Evolutionary conservation across 345 rosid genomes (phyloP).

Genomic region (Citrus unshiu): DNA sequence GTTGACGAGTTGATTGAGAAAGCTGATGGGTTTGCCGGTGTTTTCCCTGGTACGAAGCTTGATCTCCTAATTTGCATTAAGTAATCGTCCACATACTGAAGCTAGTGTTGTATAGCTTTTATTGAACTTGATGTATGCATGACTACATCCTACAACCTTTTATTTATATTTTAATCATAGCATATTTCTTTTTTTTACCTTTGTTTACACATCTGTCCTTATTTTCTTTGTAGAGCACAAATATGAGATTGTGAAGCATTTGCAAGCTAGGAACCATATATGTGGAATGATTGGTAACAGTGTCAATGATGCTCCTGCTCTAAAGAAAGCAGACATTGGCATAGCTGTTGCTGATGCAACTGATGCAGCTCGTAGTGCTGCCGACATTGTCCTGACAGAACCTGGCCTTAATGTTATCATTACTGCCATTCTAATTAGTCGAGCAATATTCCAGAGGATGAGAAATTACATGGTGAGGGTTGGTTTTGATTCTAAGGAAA

Average conservation of each 20-base stretch:
- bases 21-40: too few species aligned
- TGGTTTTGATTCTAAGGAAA: too few species aligned
- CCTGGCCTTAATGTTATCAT: conserved; percentile 67
- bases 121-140: too few species aligned
- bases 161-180: too few species aligned
- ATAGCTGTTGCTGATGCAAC: conserved; percentile 75
- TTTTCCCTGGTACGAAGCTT: too few species aligned
- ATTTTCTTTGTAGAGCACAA: conserved; percentile 48
- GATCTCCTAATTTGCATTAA: too few species aligned
- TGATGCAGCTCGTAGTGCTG: conserved; percentile 74
- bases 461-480: conserved; percentile 57
- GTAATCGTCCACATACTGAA: too few species aligned
- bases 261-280: conserved; percentile 68
- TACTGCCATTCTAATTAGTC: conserved; percentile 57
- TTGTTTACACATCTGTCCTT: background rate
- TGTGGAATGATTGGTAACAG: conserved; percentile 64
- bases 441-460: conserved; percentile 67
- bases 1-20: too few species aligned
- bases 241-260: conserved; percentile 63
- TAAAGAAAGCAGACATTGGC: conserved; percentile 69
- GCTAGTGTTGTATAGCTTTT: too few species aligned
- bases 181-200: background rate
- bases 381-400: conserved; percentile 63
- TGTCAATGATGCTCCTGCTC: conserved; percentile 68
- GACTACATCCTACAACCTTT: too few species aligned